Percentiles rank a stretch among this genome's conserved stretches.
Evolutionary conservation across 352 stramenopile species (phyloP).

Genomic region (Globisporangium heterothallicum): DNA sequence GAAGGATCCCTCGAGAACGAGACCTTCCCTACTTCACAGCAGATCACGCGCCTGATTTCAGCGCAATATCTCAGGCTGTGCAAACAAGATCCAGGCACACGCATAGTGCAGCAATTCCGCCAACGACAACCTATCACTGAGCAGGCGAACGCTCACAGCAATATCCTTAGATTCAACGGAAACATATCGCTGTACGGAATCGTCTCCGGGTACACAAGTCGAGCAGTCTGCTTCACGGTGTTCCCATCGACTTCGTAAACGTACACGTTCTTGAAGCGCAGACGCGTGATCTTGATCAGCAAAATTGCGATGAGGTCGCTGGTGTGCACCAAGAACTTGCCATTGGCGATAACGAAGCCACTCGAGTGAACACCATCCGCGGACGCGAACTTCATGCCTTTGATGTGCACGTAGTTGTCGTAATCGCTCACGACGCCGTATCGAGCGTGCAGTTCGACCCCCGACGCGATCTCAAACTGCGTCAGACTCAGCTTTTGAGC

Average conservation of each 20-base stretch:
- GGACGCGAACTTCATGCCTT: slow-evolving; percentile 18
- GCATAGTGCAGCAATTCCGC: too few species aligned
- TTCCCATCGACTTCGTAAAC: slow-evolving; percentile 6
- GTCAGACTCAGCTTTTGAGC: neutral
- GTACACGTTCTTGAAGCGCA: slow-evolving; percentile 7
- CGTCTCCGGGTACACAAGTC: slow-evolving; percentile 4
- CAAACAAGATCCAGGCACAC: too few species aligned
- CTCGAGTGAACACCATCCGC: slow-evolving; percentile 15
- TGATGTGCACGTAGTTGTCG: slow-evolving; percentile 12
- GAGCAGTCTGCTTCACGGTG: slow-evolving; percentile 6
- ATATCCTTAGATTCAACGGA: slow-evolving; percentile 8
- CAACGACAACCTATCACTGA: too few species aligned
- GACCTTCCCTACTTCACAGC: too few species aligned
- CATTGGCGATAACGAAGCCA: slow-evolving; percentile 14
- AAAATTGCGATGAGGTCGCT: slow-evolving; percentile 5
- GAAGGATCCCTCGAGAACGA: too few species aligned
- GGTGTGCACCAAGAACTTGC: slow-evolving; percentile 11
- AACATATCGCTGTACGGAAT: neutral
- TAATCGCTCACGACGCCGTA: slow-evolving; percentile 13
- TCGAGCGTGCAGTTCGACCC: slow-evolving; percentile 2
- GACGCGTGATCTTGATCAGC: slow-evolving; percentile 10
- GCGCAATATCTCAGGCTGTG: too few species aligned
- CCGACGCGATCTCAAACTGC: slow-evolving; percentile 8
- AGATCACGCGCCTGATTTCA: too few species aligned
- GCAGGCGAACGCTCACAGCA: slow-evolving; percentile 3